A percentile compares a stretch with the other conserved stretches of the same genome.
These are phyloP conservation scores for Strigomonas culicis DNA, from an alignment of 208 protist genomes.

Conservation along the genomic window DNA sequence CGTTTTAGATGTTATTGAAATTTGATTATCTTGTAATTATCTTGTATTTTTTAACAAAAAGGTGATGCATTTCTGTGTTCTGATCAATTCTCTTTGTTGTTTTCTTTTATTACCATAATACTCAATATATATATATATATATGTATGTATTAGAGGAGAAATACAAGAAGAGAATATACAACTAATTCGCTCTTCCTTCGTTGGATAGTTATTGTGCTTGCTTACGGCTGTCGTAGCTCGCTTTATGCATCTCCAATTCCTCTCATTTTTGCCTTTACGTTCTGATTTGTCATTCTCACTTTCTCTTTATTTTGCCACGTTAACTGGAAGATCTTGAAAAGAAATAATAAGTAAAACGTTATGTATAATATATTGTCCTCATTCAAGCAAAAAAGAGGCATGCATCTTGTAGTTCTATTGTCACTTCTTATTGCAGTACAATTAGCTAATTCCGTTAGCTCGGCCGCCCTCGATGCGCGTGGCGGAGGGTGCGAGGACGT, in stretches of 20 bases:
- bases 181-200: too few relatives aligned
- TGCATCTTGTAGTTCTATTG: not conserved
- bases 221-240: too few relatives aligned
- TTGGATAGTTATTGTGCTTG: too few relatives aligned
- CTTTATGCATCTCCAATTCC: too few relatives aligned
- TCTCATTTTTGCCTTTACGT: not conserved
- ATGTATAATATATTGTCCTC: not conserved
- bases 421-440: not conserved
- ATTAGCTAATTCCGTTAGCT: too few relatives aligned
- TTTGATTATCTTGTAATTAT: slow-evolving; percentile 3
- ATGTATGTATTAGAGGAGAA: not conserved
- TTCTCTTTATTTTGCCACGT: not conserved
- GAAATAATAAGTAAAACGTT: not conserved
- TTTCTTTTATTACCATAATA: too few relatives aligned
- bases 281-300: not conserved
- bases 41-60: not conserved
- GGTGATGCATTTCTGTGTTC: too few relatives aligned
- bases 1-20: too few relatives aligned
- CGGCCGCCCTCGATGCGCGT: too few relatives aligned
- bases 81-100: too few relatives aligned
- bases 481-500: too few relatives aligned
- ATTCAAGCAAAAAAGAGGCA: not conserved
- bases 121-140: not conserved
- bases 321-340: not conserved
- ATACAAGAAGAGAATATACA: not conserved